Evolutionary conservation across 2,329 filamentous ascomycete species (phyloP).

Genomic region (Pseudogymnoascus sp.): DNA sequence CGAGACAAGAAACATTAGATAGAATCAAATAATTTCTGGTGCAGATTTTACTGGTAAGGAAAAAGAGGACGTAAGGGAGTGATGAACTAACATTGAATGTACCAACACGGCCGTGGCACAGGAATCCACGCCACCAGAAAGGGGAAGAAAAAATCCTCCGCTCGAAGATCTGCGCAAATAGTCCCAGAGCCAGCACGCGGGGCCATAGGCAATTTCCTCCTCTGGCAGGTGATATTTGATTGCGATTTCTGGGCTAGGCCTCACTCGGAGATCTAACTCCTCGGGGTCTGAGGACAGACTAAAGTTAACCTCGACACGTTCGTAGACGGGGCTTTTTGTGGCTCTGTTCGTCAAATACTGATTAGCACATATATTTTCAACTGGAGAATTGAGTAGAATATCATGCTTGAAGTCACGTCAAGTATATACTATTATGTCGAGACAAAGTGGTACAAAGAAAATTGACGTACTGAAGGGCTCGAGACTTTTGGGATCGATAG

Average conservation of each 20-base stretch:
- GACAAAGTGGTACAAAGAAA: not conserved
- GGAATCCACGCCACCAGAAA: constrained; percentile 55
- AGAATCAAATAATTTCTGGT: constrained; percentile 13
- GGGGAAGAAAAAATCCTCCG: constrained; percentile 51
- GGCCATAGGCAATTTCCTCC: constrained; percentile 60
- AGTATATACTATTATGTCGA: not conserved
- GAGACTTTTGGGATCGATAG: constrained; percentile 39
- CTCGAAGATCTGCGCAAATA: constrained; percentile 43
- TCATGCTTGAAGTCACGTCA: not conserved
- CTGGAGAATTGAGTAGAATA: not conserved
- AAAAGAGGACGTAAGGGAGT: not conserved
- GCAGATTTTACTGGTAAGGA: not conserved
- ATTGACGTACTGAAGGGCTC: constrained; percentile 17
- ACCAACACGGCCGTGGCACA: constrained; percentile 47
- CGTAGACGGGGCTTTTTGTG: constrained; percentile 31
- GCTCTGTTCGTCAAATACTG: constrained; percentile 12
- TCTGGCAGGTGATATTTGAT: constrained; percentile 54
- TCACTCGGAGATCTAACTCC: constrained; percentile 39
- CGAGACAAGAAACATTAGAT: constrained; percentile 33
- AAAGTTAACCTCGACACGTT: constrained; percentile 35
- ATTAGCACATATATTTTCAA: not conserved
- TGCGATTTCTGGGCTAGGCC: constrained; percentile 32
- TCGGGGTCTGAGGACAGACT: constrained; percentile 35
- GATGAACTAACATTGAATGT: constrained; percentile 29
- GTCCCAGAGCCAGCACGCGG: constrained; percentile 62